A percentile compares a stretch with the other conserved stretches of the same genome.
These are phyloP conservation scores for Batkoa obscura DNA, from an alignment of 371 early-diverging fungal species.

Conservation along the genomic window DNA sequence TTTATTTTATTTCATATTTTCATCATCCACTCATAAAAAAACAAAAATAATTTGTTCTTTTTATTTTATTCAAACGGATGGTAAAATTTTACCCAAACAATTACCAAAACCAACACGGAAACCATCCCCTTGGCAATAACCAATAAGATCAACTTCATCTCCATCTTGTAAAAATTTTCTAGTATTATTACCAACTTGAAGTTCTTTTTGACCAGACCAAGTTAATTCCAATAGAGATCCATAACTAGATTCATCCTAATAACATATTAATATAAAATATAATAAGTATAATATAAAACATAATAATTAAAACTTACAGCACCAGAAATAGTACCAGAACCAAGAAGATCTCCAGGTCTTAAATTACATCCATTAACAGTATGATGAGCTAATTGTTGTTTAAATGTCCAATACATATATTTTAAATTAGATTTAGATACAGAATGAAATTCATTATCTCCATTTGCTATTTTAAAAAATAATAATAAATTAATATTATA, in stretches of 20 bases:
- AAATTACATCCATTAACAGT: constrained; percentile 89
- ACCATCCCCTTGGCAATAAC: constrained; percentile 46
- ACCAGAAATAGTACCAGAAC: constrained; percentile 88
- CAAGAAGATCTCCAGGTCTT: constrained; percentile 83
- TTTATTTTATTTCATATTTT: no score
- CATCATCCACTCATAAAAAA: no score
- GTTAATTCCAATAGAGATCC: constrained; percentile 91
- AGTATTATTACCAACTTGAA: constrained; percentile 26
- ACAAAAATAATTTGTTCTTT: no score
- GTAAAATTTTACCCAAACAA: constrained; percentile 60
- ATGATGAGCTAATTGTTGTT: constrained; percentile 89
- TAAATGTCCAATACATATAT: constrained; percentile 95
- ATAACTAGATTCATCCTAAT: constrained; percentile 38
- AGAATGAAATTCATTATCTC: constrained; percentile 24
- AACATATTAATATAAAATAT: no score
- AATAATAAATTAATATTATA: no score
- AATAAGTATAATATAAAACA: no score
- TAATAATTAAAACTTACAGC: no score
- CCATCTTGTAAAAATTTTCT: constrained; percentile 84
- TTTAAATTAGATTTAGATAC: constrained; percentile 71
- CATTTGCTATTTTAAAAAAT: constrained; percentile 19
- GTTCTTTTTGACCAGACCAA: constrained; percentile 60
- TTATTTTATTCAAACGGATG: no score
- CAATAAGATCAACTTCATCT: constrained; percentile 63
- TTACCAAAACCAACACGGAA: constrained; percentile 85